Conservation (phyloP, 2,329 filamentous ascomycete species). For the Cyclaneusma minus region DNA sequence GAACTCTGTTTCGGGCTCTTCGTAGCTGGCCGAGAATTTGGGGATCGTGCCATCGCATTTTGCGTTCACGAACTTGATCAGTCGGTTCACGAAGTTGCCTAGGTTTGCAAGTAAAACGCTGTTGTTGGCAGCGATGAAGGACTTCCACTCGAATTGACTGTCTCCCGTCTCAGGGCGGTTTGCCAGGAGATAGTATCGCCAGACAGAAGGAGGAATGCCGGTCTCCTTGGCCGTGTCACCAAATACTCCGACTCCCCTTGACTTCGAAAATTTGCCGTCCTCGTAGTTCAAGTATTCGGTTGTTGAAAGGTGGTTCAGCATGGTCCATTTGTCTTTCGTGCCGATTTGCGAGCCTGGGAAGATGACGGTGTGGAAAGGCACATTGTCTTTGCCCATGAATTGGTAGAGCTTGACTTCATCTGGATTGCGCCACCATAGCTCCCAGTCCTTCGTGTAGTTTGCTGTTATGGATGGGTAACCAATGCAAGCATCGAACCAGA, state of each 20-base stretch:
- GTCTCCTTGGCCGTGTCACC: slow-evolving; percentile 81
- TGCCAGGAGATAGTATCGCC: slow-evolving; percentile 81
- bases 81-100: slow-evolving; percentile 57
- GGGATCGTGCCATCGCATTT: slow-evolving; percentile 60
- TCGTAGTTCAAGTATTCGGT: slow-evolving; percentile 87
- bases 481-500: slow-evolving; percentile 77
- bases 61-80: slow-evolving; percentile 62
- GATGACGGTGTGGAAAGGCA: slow-evolving; percentile 71
- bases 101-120: slow-evolving; percentile 67
- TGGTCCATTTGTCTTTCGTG: slow-evolving; percentile 75
- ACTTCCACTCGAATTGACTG: slow-evolving; percentile 78
- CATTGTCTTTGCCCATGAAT: slow-evolving; percentile 91
- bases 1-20: slow-evolving; percentile 35
- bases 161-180: slow-evolving; percentile 75
- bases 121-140: slow-evolving; percentile 76
- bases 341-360: slow-evolving; percentile 82
- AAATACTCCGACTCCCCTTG: slow-evolving; percentile 77
- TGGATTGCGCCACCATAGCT: slow-evolving; percentile 87
- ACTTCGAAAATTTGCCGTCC: slow-evolving; percentile 85
- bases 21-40: slow-evolving; percentile 37
- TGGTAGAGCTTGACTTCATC: slow-evolving; percentile 82
- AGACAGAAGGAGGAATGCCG: slow-evolving; percentile 73
- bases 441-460: slow-evolving; percentile 78
- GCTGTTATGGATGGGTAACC: slow-evolving; percentile 93
- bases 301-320: slow-evolving; percentile 74